phyloP scores from a whole-genome alignment of 345 rosid genomes.

The Alliaria petiolata region DNA sequence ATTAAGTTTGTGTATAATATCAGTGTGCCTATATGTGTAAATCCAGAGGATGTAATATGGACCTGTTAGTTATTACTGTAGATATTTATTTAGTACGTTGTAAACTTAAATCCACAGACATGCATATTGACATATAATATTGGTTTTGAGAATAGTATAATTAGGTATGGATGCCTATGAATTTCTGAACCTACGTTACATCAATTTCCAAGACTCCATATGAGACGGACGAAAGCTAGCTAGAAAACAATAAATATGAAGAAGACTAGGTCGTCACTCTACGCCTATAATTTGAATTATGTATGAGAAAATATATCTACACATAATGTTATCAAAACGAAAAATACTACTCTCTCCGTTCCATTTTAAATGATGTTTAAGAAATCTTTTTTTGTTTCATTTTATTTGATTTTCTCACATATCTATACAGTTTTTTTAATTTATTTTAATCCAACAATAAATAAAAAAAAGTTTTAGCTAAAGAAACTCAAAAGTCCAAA shows the following conservation, averaged over 20 bases:
- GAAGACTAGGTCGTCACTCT: neutral
- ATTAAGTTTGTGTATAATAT: neutral
- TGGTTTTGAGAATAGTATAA: neutral
- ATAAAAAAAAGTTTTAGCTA: too few species aligned
- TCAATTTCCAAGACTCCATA: constrained; percentile 5
- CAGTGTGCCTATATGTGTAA: neutral
- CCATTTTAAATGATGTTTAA: too few species aligned
- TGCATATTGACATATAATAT: constrained; percentile 8
- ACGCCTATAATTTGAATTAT: neutral
- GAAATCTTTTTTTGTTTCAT: too few species aligned
- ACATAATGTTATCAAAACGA: neutral
- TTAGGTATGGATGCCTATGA: constrained; percentile 11
- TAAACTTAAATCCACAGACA: neutral
- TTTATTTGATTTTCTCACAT: too few species aligned
- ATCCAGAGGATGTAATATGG: neutral
- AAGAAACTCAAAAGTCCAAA: too few species aligned
- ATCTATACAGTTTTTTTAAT: too few species aligned
- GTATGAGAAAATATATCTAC: neutral
- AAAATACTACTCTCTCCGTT: too few species aligned
- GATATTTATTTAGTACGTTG: neutral
- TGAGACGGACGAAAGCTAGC: neutral
- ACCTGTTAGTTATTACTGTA: too few species aligned
- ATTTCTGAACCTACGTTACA: neutral
- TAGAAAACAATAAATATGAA: neutral
- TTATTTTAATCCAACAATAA: too few species aligned